Evolutionary conservation across 305 asterid genomes (phyloP).

Genomic region (Ilex paraguariensis): DNA sequence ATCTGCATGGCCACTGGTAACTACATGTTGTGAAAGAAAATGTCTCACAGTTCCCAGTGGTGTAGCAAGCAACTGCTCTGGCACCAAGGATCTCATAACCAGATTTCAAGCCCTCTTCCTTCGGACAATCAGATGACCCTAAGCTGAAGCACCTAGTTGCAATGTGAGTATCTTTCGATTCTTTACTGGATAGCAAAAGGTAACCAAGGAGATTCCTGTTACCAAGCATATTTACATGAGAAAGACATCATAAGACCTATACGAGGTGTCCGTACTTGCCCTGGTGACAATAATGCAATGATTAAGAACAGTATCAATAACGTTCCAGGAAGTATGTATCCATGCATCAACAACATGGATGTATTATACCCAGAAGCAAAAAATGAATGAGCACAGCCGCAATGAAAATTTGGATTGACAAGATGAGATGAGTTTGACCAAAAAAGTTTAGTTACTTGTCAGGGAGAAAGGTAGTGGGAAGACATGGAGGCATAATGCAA

Average conservation of each 20-base stretch:
- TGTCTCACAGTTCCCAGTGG: conserved; percentile 32
- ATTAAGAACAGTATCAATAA: no score
- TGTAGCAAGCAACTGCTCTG: conserved; percentile 76
- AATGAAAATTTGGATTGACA: no score
- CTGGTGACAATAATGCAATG: no score
- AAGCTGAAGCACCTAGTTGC: conserved; percentile 63
- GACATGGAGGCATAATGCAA: no score
- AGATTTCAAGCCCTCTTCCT: conserved; percentile 48
- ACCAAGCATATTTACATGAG: conserved; percentile 28
- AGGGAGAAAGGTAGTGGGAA: no score
- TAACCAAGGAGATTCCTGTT: conserved; percentile 71
- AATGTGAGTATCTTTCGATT: conserved; percentile 52
- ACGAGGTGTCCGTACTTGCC: no score
- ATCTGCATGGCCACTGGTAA: conserved; percentile 39
- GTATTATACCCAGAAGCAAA: no score
- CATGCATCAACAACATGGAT: no score
- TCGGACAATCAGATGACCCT: conserved; percentile 40
- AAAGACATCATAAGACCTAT: conserved; percentile 3
- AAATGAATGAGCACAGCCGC: no score
- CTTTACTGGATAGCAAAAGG: conserved; percentile 73
- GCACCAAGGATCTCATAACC: conserved; percentile 77
- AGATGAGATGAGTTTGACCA: no score
- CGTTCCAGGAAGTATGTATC: no score
- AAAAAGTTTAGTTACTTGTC: no score
- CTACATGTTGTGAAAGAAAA: conserved; percentile 40